Evolutionary conservation across 2,329 filamentous ascomycete species (phyloP), one percentile per base, ranked within the genome.

Genomic region (Bipolaris sorokiniana): DNA sequence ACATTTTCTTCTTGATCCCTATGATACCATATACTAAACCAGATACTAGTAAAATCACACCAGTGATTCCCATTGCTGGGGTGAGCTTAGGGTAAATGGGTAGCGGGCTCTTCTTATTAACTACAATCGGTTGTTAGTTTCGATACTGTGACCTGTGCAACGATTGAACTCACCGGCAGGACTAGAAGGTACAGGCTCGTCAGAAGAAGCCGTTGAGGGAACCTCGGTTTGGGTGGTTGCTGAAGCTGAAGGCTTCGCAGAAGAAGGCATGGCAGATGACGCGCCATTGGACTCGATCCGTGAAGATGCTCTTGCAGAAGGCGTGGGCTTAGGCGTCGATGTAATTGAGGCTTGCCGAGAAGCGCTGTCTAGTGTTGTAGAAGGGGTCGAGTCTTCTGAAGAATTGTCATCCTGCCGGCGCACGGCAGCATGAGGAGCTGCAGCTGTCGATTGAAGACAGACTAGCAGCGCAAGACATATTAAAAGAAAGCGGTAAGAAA

Each of bases 1-100:
- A 83, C 85, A 85, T 88, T 74, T 84, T 83, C 69, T 91, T 91
- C 76, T 91, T 94, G 69, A 96, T 91, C 1, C 93, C 93, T 64
- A 96, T 84, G 18, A 97, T 77, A 7, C 86, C 83, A 71, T 95
- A 89, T 6, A 85, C 80, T 7, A 83, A 70, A n/a, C 94, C 94
- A 7, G 88, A 85, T 3, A 87, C 72, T 41, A 98, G 82, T 58
- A 98, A 81, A 48, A 97, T 80, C 18, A 88, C 85, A 22, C 93
- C 94, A 33, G 88, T 88, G 47, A 97, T 85, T 3, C 87, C 91
- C 77, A 91, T 88, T 38, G 88, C 92, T 3, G 94, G 92, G 1
- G 92, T 97, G 46, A 98, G 82, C 53, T 76, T 78, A 0, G 94
- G 92, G 22, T 84, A 69, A 33, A 97, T 79, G 0, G 94, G 94